Conservation (phyloP, 306 rosid genomes). For the Senna siamea region DNA sequence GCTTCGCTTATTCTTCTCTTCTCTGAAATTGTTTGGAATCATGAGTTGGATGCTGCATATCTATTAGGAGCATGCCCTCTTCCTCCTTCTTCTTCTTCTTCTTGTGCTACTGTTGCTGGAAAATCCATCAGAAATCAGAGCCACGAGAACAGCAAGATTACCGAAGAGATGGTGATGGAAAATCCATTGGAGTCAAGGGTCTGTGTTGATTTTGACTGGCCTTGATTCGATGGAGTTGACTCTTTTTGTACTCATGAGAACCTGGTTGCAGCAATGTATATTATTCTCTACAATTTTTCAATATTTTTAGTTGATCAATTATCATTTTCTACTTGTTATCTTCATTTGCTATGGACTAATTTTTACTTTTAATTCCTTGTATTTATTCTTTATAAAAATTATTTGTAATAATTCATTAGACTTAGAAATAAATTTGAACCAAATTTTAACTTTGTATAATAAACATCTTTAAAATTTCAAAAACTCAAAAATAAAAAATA, state of each 20-base stretch:
- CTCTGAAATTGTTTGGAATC: slow-evolving; percentile 44
- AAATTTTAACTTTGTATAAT: no score
- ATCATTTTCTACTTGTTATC: no score
- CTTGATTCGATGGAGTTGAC: slow-evolving; percentile 7
- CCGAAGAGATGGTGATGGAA: slow-evolving; percentile 6
- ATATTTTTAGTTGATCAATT: no score
- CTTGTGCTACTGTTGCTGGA: slow-evolving; percentile 23
- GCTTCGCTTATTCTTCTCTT: slow-evolving; percentile 49
- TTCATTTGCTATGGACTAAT: no score
- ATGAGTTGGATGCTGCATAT: slow-evolving; percentile 36
- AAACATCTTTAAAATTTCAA: no score
- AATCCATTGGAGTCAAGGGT: slow-evolving; percentile 42
- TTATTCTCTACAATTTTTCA: no score
- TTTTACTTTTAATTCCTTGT: no score
- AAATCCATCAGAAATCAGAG: slow-evolving; percentile 22
- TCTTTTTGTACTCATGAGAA: not conserved
- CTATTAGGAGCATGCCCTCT: slow-evolving; percentile 40
- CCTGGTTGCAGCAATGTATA: no score
- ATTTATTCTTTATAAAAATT: no score
- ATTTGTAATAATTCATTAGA: no score
- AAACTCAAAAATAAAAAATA: no score
- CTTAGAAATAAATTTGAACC: no score
- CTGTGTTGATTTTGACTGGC: slow-evolving; percentile 51
- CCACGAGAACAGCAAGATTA: not conserved
- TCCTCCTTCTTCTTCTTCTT: not conserved